phyloP scores from a whole-genome alignment of 441 rosid genomes.

The Euphorbia corollata region DNA sequence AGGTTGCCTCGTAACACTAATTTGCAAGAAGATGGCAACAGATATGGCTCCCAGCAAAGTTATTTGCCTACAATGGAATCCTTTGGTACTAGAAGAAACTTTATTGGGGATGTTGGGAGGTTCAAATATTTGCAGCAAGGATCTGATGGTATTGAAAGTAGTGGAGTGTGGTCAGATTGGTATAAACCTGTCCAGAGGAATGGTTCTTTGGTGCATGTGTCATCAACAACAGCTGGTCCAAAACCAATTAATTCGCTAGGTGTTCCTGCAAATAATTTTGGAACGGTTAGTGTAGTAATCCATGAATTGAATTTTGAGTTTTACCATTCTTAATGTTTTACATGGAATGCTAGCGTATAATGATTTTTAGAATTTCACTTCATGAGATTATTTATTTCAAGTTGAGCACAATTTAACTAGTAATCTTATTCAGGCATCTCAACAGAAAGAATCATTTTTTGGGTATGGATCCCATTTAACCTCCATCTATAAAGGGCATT shows the following conservation, averaged over 20 bases:
- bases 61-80: constrained; percentile 24
- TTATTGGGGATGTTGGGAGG: constrained; percentile 26
- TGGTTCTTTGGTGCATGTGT: constrained; percentile 27
- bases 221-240: constrained; percentile 28
- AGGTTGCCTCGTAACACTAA: constrained; percentile 32
- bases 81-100: constrained; percentile 25
- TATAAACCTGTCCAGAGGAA: constrained; percentile 24
- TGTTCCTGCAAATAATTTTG: constrained; percentile 31
- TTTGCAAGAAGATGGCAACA: constrained; percentile 29
- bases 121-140: constrained; percentile 27
- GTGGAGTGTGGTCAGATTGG: constrained; percentile 35
- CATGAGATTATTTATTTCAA: background rate
- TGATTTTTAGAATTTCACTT: constrained; percentile 5
- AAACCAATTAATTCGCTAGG: constrained; percentile 26
- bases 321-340: background rate
- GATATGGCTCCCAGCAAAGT: constrained; percentile 29
- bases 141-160: constrained; percentile 27
- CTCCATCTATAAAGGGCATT: constrained; percentile 33
- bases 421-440: constrained; percentile 40
- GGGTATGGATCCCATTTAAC: constrained; percentile 39
- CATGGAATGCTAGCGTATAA: constrained; percentile 3
- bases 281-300: constrained; percentile 40
- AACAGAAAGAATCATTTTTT: constrained; percentile 29
- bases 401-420: constrained; percentile 13
- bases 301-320: constrained; percentile 6